Conservation (phyloP, 306 rosid genomes). For the Rosa multiflora region DNA sequence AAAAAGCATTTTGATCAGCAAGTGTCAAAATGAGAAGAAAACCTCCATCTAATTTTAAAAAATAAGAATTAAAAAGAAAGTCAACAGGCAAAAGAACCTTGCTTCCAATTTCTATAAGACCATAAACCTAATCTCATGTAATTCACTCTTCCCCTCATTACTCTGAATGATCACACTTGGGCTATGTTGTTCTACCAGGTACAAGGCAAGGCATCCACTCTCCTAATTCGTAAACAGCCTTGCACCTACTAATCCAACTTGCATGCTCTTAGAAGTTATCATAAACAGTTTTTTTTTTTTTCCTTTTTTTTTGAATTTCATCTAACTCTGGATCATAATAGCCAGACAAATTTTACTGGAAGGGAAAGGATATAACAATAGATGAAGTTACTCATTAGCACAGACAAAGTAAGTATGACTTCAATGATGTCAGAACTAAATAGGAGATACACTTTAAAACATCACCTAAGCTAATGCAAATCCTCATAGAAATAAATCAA, state of each 20-base stretch:
- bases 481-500: not conserved
- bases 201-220: not conserved
- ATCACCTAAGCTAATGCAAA: conserved; percentile 10
- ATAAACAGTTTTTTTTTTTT: no score
- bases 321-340: not conserved
- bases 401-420: not conserved
- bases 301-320: not conserved
- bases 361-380: not conserved
- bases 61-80: not conserved
- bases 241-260: conserved; percentile 1
- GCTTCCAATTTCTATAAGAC: not conserved
- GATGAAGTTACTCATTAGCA: not conserved
- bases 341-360: not conserved
- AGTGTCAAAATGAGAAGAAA: not conserved
- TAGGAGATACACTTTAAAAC: no score
- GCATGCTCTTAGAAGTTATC: not conserved
- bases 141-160: not conserved
- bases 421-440: not conserved
- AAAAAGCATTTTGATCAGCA: not conserved
- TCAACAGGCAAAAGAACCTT: not conserved
- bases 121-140: not conserved
- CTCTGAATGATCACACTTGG: not conserved
- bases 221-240: not conserved
- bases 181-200: conserved; percentile 1
- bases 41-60: not conserved